Evolutionary conservation across 192 early-diverging fungal genomes (phyloP).

Genomic region (Entomortierella parvispora): DNA sequence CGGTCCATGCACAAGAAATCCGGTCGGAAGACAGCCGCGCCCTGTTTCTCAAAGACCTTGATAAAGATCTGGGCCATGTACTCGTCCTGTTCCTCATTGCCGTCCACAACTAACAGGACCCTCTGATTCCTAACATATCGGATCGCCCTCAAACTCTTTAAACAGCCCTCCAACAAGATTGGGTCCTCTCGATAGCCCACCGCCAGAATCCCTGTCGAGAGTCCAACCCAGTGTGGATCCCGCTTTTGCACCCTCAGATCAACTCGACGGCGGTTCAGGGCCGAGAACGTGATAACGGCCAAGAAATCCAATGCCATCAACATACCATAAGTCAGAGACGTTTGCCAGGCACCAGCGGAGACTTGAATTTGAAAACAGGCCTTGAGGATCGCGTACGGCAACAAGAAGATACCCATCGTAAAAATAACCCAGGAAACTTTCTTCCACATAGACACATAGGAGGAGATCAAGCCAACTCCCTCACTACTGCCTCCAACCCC

Average conservation of each 20-base stretch:
- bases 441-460: neutral
- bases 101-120: neutral
- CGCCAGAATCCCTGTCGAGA: neutral
- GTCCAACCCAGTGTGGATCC: neutral
- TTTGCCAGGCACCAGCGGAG: neutral
- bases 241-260: neutral
- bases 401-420: slow-evolving; percentile 2
- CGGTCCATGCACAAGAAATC: slow-evolving; percentile 5
- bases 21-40: slow-evolving; percentile 2
- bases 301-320: neutral
- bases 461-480: neutral
- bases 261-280: neutral
- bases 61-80: slow-evolving; percentile 13
- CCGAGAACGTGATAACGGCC: neutral
- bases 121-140: neutral
- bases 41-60: neutral
- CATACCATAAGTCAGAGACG: slow-evolving; percentile 1
- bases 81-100: neutral
- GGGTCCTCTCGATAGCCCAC: slow-evolving; percentile 11
- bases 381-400: neutral
- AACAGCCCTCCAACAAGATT: neutral
- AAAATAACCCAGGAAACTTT: neutral
- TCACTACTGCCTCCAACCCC: neutral
- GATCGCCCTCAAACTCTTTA: neutral
- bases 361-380: slow-evolving; percentile 4